phyloP scores from a whole-genome alignment of 495 filamentous ascomycete species.

The Aspergillus avenaceus region DNA sequence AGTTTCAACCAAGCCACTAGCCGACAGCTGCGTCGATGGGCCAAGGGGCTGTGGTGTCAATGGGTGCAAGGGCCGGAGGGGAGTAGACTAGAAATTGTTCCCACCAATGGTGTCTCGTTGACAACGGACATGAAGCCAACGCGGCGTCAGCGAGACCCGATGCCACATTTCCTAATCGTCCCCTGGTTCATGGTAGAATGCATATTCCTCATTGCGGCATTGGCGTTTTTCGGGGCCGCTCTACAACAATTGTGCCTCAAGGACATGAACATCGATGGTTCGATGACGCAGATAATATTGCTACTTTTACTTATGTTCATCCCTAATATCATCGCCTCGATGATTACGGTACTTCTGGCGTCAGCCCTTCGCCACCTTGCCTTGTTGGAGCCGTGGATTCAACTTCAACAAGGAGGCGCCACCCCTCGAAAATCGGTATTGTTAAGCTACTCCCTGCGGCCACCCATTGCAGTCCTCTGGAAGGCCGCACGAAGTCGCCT shows the following conservation, averaged over 20 bases:
- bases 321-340: constrained; percentile 20
- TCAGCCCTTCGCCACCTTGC: constrained; percentile 21
- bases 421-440: constrained; percentile 3
- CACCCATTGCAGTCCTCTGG: constrained; percentile 5
- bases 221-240: constrained; percentile 12
- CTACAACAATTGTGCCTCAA: constrained; percentile 9
- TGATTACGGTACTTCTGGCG: constrained; percentile 17
- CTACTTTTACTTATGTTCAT: constrained; percentile 15
- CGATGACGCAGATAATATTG: constrained; percentile 3
- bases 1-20: constrained; percentile 12
- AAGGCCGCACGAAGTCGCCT: constrained; percentile 2
- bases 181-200: constrained; percentile 20
- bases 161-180: constrained; percentile 24
- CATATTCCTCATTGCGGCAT: constrained; percentile 7
- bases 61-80: constrained; percentile 8
- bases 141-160: constrained; percentile 6
- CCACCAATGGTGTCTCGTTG: neutral
- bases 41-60: constrained; percentile 13
- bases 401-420: constrained; percentile 12
- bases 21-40: constrained; percentile 19
- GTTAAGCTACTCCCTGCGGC: constrained; percentile 15
- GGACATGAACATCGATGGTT: constrained; percentile 5
- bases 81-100: constrained; percentile 10
- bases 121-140: neutral
- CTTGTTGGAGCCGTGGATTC: constrained; percentile 21